Evolutionary conservation across 2,329 filamentous ascomycete genomes (phyloP), one percentile per base, ranked within the genome.

Genomic region (Xylariomycetidae sp.): DNA sequence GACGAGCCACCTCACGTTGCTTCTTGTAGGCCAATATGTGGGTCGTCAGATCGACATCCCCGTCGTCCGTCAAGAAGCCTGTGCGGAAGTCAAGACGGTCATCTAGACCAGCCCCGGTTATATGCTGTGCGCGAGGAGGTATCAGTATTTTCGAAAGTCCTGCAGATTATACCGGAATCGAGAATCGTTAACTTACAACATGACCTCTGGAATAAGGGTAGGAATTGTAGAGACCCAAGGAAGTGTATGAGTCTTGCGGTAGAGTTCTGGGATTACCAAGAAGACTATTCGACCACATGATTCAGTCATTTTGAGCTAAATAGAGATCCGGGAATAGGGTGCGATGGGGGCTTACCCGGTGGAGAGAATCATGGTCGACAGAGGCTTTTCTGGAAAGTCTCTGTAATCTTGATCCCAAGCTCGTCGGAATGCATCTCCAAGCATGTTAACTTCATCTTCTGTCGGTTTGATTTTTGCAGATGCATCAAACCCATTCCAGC

Each of bases 11-110:
- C 50, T 80, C 76, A 3, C 79, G 73, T 16, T 69, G 66, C 46
- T 70, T 70, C 53, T 83, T 83, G 61, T 83, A 83, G 0, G 63
- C 68, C 75, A 76, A 81, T 9, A 76, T 44, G 12, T 74, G 68
- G 44, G 67, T 72, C 47, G 70, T 69, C 13, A 79, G 20, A 45
- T 82, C 77, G 13, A 75, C 22, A 33, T 40, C 15, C 52, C 36
- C 38, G 11, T 57, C 46, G 36, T 80, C 70, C 4, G 54, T 64
- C 18, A 82, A 62, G 51, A 68, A 77, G 8, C 76, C 77, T 0
- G 70, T 62, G 30, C 74, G 64, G 32, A 82, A 80, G 33, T 77
- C 68, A 6, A 68, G 56, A 1, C 59, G 51, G 11, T 69, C 63
- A 7, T 59, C 48, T 2, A 64, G 38, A 0, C 20, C 3, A 2